Base-by-base conservation (phyloP, 257 asterid species). In the Echites panduratus region DNA sequence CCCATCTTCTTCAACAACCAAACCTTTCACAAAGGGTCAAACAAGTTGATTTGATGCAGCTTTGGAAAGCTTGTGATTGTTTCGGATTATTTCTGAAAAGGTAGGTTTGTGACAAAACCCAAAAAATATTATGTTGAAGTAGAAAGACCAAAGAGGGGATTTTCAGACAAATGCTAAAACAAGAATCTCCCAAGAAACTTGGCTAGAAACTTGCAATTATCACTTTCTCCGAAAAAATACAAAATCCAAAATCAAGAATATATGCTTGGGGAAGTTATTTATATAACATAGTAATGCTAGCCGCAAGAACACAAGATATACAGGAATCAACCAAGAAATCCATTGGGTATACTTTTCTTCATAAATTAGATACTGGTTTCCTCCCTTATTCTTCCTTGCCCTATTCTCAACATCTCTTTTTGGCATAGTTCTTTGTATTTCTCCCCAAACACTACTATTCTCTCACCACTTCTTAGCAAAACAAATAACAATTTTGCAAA, bases 61-160 rank as follows among this genome's bases (percentile, higher is more conserved):
- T n/a, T n/a, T n/a, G n/a, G n/a, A n/a, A n/a, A n/a, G n/a, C n/a
- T n/a, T n/a, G n/a, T n/a, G n/a, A n/a, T n/a, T n/a, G n/a, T n/a
- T n/a, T n/a, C n/a, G n/a, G n/a, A n/a, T n/a, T n/a, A n/a, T n/a
- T n/a, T n/a, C n/a, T n/a, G n/a, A n/a, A n/a, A n/a, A n/a, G n/a
- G n/a, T n/a, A n/a, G n/a, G n/a, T n/a, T n/a, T n/a, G n/a, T n/a
- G n/a, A n/a, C n/a, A 17, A 50, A 49, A 50, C 20, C 54, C 3
- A 43, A 54, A 17, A 65, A 19, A 66, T 50, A 93, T 86, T 77
- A 94, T 97, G 97, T 87, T 24, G 87, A 77, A 75, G 96, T 80
- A 78, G 98, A 89, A 80, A 97, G 97, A 3, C 98, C 98, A 27
- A 93, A 78, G 56, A 88, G 73, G 32, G 98, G 98, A 82, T 94